phyloP scores from a whole-genome alignment of 108 stramenopile genomes.

The Discostella pseudostelligera region DNA sequence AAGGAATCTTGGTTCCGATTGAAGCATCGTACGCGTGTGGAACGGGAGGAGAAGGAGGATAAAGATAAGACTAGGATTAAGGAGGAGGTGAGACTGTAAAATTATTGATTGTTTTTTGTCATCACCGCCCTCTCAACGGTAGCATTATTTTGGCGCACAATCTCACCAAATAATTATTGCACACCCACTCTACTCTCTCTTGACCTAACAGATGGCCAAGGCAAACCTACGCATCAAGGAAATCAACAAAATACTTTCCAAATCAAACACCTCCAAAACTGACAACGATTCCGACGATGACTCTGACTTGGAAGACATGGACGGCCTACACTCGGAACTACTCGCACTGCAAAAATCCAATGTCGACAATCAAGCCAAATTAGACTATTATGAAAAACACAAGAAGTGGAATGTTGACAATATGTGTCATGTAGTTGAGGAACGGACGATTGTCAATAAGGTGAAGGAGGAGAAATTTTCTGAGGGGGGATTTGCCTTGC shows the following conservation, averaged over 20 bases:
- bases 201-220: slow-evolving; percentile 60
- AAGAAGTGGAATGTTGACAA: slow-evolving; percentile 99
- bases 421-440: slow-evolving; percentile 92
- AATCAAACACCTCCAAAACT: slow-evolving; percentile 19
- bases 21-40: slow-evolving; percentile 93
- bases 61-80: slow-evolving; percentile 82
- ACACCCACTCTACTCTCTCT: neutral
- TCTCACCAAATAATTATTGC: neutral
- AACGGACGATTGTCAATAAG: slow-evolving; percentile 89
- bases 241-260: slow-evolving; percentile 55
- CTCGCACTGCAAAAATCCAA: slow-evolving; percentile 70
- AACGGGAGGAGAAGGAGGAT: slow-evolving; percentile 90
- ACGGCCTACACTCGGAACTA: slow-evolving; percentile 79
- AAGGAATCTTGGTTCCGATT: slow-evolving; percentile 94
- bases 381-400: slow-evolving; percentile 93
- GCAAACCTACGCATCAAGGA: slow-evolving; percentile 83
- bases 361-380: slow-evolving; percentile 56
- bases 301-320: slow-evolving; percentile 85
- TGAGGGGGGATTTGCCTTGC: slow-evolving; percentile 68
- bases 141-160: too few species aligned
- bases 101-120: too few species aligned
- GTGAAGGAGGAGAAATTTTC: slow-evolving; percentile 71
- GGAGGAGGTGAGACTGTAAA: slow-evolving; percentile 72
- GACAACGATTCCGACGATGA: slow-evolving; percentile 67
- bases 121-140: neutral